Evolutionary conservation across 345 rosid species (phyloP).

Genomic region (Dipteronia sinensis): DNA sequence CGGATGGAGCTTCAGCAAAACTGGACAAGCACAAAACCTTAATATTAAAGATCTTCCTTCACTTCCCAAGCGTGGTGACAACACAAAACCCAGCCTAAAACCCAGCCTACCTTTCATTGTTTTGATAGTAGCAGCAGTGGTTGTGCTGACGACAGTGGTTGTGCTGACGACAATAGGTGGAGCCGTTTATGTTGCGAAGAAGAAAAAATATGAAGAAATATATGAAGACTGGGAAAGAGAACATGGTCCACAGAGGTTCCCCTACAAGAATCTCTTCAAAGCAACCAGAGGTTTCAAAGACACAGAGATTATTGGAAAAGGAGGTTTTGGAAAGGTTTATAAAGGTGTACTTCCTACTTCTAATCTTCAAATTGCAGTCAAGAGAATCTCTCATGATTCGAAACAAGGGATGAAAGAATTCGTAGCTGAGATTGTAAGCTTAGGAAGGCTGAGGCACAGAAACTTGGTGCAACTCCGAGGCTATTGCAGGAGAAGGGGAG

Average conservation of each 20-base stretch:
- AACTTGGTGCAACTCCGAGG: constrained; percentile 55
- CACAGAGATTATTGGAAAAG: background rate
- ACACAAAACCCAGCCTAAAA: too few relatives aligned
- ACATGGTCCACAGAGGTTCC: too few relatives aligned
- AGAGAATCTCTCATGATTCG: constrained; percentile 49
- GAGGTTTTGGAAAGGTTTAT: background rate
- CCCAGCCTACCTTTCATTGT: background rate
- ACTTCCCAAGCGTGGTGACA: constrained; percentile 33
- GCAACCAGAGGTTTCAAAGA: background rate
- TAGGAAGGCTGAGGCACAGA: constrained; percentile 25
- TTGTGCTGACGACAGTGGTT: too few relatives aligned
- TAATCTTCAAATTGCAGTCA: constrained; percentile 52
- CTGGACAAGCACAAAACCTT: constrained; percentile 45
- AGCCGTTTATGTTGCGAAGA: too few relatives aligned
- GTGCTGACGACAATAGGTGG: too few relatives aligned
- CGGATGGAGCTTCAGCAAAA: constrained; percentile 63
- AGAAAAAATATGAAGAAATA: too few relatives aligned
- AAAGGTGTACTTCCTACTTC: constrained; percentile 24
- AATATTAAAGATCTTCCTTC: constrained; percentile 47
- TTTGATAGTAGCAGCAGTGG: too few relatives aligned
- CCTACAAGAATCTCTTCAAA: too few relatives aligned
- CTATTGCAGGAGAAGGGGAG: constrained; percentile 55
- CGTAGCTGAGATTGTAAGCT: constrained; percentile 43
- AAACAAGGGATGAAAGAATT: constrained; percentile 54
- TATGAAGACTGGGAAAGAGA: too few relatives aligned